phyloP scores from a whole-genome alignment of 257 asterid species.

The Fraxinus pennsylvanica region DNA sequence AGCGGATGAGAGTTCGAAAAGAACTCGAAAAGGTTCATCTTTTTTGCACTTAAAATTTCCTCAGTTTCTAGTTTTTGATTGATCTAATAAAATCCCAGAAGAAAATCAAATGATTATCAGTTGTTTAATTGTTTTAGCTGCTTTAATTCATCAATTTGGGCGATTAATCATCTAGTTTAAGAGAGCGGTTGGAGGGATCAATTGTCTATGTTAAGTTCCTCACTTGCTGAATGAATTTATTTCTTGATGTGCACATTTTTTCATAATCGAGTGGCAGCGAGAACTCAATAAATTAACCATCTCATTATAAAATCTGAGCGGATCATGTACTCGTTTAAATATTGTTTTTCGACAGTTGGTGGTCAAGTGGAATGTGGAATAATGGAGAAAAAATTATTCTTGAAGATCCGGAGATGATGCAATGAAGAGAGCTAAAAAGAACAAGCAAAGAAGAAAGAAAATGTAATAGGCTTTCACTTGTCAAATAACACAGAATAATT shows the following conservation, averaged over 20 bases:
- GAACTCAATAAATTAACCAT: background rate
- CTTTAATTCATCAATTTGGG: background rate
- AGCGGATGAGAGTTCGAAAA: conserved; percentile 73
- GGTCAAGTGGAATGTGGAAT: background rate
- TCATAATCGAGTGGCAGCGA: background rate
- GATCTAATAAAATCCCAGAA: background rate
- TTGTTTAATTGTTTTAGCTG: background rate
- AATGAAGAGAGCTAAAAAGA: background rate
- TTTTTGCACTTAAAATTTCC: background rate
- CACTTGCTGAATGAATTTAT: background rate
- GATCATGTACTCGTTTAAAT: background rate
- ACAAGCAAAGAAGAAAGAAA: background rate
- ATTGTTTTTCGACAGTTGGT: too few species aligned
- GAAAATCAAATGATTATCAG: background rate
- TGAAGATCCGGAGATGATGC: background rate
- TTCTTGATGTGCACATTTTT: background rate
- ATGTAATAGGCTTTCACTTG: background rate
- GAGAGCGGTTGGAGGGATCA: background rate
- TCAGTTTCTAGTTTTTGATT: background rate
- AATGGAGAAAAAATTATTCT: background rate
- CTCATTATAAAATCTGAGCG: background rate
- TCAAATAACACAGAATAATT: background rate
- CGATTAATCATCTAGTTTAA: background rate
- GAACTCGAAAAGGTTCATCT: conserved; percentile 76
- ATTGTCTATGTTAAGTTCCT: background rate